phyloP scores from a whole-genome alignment of 2,329 filamentous ascomycete species.

The Cladosporium phlei region DNA sequence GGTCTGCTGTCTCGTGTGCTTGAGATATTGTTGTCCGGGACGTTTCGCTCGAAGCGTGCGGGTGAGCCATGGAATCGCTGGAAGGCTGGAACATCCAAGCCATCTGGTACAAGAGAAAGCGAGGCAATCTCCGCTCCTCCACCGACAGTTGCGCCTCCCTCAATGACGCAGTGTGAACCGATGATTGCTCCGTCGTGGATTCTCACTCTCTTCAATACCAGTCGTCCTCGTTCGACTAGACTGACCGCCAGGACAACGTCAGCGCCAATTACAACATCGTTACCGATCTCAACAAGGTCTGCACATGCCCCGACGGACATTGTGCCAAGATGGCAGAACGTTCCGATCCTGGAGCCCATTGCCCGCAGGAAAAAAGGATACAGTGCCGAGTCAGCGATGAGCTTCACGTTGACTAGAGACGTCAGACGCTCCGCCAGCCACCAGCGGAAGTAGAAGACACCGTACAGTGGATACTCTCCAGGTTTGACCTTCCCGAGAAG shows the following conservation, averaged over 20 bases:
- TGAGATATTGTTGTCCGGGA: slow-evolving; percentile 14
- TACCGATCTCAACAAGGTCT: slow-evolving; percentile 24
- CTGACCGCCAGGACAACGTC: slow-evolving; percentile 21
- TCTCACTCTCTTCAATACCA: slow-evolving; percentile 22
- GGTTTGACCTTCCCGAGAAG: slow-evolving; percentile 50
- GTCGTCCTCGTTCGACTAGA: slow-evolving; percentile 21
- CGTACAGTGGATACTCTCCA: slow-evolving; percentile 56
- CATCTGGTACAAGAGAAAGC: slow-evolving; percentile 22
- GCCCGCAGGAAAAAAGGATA: slow-evolving; percentile 21
- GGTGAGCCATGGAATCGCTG: slow-evolving; percentile 24
- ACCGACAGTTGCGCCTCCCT: slow-evolving; percentile 22
- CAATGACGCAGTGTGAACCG: slow-evolving; percentile 22
- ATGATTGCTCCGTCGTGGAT: slow-evolving; percentile 19
- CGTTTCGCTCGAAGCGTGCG: slow-evolving; percentile 18
- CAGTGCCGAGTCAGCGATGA: slow-evolving; percentile 20
- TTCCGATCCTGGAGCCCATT: slow-evolving; percentile 22
- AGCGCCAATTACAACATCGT: slow-evolving; percentile 23
- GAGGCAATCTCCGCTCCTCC: slow-evolving; percentile 23
- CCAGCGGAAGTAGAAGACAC: slow-evolving; percentile 54
- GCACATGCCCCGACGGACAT: slow-evolving; percentile 19
- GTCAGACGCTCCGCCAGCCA: slow-evolving; percentile 41
- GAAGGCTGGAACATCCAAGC: slow-evolving; percentile 18
- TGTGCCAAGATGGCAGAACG: slow-evolving; percentile 21
- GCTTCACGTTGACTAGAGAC: slow-evolving; percentile 18
- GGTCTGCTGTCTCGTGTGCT: slow-evolving; percentile 16